These are phyloP conservation scores for Hebeloma cylindrosporum DNA, from an alignment of 768 basidiomycete genomes.

Conservation along the genomic window DNA sequence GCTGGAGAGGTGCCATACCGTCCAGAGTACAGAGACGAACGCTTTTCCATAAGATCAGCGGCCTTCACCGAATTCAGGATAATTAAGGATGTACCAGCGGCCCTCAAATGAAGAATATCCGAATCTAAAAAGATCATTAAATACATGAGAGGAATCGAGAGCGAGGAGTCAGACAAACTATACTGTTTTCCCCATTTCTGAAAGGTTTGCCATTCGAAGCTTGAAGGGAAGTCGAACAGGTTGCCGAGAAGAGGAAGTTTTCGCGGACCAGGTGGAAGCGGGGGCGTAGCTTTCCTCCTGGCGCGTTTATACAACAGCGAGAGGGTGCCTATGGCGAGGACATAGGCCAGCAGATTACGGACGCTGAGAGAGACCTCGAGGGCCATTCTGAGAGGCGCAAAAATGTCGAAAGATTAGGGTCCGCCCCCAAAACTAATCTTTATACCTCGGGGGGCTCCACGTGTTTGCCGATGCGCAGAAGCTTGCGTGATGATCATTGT, in stretches of 20 bases:
- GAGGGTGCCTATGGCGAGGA: not conserved
- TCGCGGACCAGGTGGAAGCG: constrained; percentile 42
- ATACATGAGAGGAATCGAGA: not conserved
- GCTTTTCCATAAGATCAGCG: constrained; percentile 24
- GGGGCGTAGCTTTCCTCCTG: constrained; percentile 20
- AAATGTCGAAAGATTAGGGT: not conserved
- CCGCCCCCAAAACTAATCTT: not conserved
- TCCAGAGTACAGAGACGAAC: constrained; percentile 22
- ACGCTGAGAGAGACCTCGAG: not conserved
- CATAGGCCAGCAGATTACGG: not conserved
- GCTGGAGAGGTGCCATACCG: constrained; percentile 6
- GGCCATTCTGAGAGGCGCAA: not conserved
- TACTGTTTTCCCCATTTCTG: constrained; percentile 41
- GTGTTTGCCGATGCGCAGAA: constrained; percentile 9
- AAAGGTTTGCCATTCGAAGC: constrained; percentile 42
- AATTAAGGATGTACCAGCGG: constrained; percentile 19
- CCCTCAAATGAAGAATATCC: constrained; percentile 20
- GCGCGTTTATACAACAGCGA: not conserved
- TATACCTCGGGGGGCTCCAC: not conserved
- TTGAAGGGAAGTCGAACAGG: constrained; percentile 40
- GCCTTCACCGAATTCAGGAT: constrained; percentile 23
- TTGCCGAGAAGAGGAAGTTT: constrained; percentile 45
- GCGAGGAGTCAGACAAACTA: constrained; percentile 20
- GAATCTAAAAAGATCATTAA: constrained; percentile 12
- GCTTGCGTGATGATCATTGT: constrained; percentile 10